Base-by-base conservation (phyloP, 2,329 filamentous ascomycete species). In the Fusarium tuaranense region DNA sequence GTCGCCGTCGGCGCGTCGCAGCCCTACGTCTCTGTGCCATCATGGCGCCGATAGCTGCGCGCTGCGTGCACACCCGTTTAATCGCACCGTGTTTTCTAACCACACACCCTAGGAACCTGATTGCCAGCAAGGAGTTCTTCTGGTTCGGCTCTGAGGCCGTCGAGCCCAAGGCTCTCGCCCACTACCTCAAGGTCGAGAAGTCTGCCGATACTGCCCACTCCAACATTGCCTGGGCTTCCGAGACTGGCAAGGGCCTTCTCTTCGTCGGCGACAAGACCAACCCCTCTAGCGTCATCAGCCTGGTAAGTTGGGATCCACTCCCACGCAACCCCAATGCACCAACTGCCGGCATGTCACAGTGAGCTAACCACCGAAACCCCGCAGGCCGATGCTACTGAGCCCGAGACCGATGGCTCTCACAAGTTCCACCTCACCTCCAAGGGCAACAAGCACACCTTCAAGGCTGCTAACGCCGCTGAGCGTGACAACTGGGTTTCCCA, bases 171-270 rank as follows among this genome's bases (percentile, higher is more conserved):
- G 89, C 92, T 81, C 89, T 98, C 67, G 85, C 88, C 77, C 86
- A 89, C 79, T 98, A 96, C 88, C 89, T 97, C 78, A 94, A 95
- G 86, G 92, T 91, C 80, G 95, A 98, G 90, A 98, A 98, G 92
- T 88, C 92, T 67, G 88, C 92, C 64, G 88, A 89, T 72, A 84
- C 92, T 76, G 92, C 93, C 71, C 93, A 97, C 87, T 89, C 94
- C 76, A 93, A 93, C 78, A 93, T 92, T 78, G 93, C 97, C 39
- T 98, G 97, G 95, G 95, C 96, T 74, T 92, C 92, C 78, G 92
- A 97, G 88, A 98, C 96, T 69, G 96, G 96, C 84, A 97, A 97
- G 89, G 97, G 97, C 81, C 93, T 98, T 22, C 88, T 98, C 48
- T 98, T 97, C 89, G 94, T 94, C 85, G 92, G 93, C 80, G 93